Evolutionary conservation across 176 grass and related monocot species (phyloP), one percentile per base, ranked within the genome.

Genomic region (Cenchrus americanus): DNA sequence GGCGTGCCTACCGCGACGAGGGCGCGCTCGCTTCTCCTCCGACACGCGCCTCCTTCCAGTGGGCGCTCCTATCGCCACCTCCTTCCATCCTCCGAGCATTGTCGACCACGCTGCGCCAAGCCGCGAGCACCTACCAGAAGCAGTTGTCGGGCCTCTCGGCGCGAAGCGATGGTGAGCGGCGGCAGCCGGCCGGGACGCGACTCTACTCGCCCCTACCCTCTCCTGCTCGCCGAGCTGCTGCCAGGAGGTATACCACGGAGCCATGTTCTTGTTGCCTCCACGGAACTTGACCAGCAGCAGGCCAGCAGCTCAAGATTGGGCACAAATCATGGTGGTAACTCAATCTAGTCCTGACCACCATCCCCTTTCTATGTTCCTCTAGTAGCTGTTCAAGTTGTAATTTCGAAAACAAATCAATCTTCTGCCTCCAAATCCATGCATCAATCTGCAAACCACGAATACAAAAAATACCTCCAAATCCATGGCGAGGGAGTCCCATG

Each of bases 151-250:
- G 43, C 21, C 43, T 41, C 14, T 22, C 59, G 27, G 54, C 49
- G 53, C 55, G 21, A 40, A 44, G 48, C 77, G 9, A 85, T 6
- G 66, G 37, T 14, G 81, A 87, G 75, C 71, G 17, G 32, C 60
- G 52, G 62, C 76, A 12, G 55, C 41, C 27, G 52, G 65, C 34
- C 10, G 75, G 13, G 89, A 93, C 77, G 57, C 80, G 53, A 40
- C 87, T 85, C 65, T 84, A 89, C 76, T 98, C 93, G 41, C 59
- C 89, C 92, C n/a, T 95, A 83, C 83, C 87, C 89, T 44, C 80
- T 95, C 14, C 80, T 98, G 48, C 86, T 98, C 1, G 91, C 91
- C 47, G 86, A 91, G 61, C 30, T 89, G 59, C 76, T 95, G 52
- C 93, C 96, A 1, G 93, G 96, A 78, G 87, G 92, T 89, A 73